phyloP scores from a whole-genome alignment of 371 early-diverging fungal genomes.

The Quaeritorhiza haematococci region DNA sequence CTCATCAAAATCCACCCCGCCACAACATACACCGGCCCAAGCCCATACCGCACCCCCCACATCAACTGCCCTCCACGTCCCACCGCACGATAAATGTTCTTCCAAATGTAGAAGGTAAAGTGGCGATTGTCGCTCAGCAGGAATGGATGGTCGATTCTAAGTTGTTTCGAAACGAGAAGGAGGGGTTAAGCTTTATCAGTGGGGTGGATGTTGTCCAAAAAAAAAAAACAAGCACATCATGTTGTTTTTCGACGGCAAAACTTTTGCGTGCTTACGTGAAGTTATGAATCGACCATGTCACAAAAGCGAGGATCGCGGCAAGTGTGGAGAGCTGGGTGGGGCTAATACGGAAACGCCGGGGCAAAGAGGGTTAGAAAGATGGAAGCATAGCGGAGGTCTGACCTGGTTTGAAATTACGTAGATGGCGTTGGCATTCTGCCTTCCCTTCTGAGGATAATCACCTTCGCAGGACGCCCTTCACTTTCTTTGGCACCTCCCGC shows the following conservation, averaged over 20 bases:
- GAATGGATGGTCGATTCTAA: constrained; percentile 86
- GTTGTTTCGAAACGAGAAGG: no score
- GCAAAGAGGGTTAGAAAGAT: no score
- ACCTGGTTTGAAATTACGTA: no score
- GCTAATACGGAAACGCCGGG: no score
- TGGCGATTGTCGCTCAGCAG: constrained; percentile 92
- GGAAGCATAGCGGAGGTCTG: no score
- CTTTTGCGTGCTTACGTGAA: constrained; percentile 15
- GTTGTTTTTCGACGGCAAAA: no score
- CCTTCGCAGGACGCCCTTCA: neutral
- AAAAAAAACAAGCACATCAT: no score
- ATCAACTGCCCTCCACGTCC: constrained; percentile 46
- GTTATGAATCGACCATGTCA: neutral
- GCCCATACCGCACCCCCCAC: constrained; percentile 55
- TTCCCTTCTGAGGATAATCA: constrained; percentile 1
- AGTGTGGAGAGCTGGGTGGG: neutral
- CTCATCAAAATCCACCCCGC: constrained; percentile 39
- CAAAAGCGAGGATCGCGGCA: neutral
- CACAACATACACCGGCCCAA: constrained; percentile 64
- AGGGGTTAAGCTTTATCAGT: no score
- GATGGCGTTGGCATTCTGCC: no score
- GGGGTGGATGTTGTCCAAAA: no score
- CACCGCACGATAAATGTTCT: constrained; percentile 62
- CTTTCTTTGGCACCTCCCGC: neutral
- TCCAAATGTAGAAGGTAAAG: constrained; percentile 93